A percentile compares a stretch with the other conserved stretches of the same genome.
Evolutionary conservation across 495 filamentous ascomycete genomes (phyloP).

Genomic region (Sphaerosporella brunnea): DNA sequence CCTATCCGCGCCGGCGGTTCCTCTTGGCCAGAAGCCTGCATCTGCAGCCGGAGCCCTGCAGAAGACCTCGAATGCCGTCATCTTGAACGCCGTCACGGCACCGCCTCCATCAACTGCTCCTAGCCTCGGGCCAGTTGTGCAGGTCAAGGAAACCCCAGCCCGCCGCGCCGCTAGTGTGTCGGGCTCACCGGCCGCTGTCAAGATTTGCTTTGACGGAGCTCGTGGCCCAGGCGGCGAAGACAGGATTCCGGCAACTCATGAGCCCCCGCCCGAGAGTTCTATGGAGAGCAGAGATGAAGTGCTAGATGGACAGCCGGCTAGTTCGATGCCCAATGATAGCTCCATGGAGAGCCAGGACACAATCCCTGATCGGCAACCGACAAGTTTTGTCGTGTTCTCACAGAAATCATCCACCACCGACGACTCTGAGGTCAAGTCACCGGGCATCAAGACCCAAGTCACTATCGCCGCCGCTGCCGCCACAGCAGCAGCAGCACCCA

Average conservation of each 20-base stretch:
- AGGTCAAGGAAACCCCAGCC: slow-evolving; percentile 3
- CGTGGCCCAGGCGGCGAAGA: not conserved
- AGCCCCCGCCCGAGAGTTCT: slow-evolving; percentile 4
- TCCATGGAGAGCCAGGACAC: too few species aligned
- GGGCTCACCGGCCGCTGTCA: not conserved
- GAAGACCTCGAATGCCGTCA: too few species aligned
- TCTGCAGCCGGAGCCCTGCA: too few species aligned
- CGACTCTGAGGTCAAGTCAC: not conserved
- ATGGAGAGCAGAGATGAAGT: not conserved
- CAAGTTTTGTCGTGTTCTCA: too few species aligned
- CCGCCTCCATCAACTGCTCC: not conserved
- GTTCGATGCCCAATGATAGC: too few species aligned
- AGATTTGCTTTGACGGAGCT: not conserved
- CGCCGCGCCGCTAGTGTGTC: not conserved
- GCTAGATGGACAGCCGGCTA: not conserved
- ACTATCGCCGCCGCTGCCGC: too few species aligned
- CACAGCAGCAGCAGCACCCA: too few species aligned
- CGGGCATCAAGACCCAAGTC: not conserved
- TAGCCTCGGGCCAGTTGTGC: not conserved
- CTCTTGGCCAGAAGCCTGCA: not conserved
- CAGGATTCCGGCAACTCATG: slow-evolving; percentile 2
- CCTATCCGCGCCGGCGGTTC: not conserved
- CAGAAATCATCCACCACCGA: not conserved
- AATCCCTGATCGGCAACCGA: too few species aligned
- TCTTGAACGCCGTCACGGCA: not conserved